Evolutionary conservation across 345 rosid species (phyloP).

Genomic region (Aquilaria yunnanensis): DNA sequence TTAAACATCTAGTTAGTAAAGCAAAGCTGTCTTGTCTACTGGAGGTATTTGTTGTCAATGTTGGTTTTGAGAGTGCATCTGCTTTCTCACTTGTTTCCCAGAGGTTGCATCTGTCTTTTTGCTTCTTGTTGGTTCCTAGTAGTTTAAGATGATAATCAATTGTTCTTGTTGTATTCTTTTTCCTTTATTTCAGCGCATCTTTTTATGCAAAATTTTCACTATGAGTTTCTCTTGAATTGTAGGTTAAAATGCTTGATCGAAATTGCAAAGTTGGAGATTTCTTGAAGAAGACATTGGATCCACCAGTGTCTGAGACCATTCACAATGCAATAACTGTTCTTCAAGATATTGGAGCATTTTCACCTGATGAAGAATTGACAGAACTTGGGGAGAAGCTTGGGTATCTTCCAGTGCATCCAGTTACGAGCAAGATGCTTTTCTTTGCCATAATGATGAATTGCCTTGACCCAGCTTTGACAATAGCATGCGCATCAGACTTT

Average conservation of each 20-base stretch:
- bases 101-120: no score
- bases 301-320: constrained; percentile 71
- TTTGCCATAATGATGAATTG: constrained; percentile 85
- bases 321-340: constrained; percentile 67
- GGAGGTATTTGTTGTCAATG: no score
- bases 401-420: constrained; percentile 84
- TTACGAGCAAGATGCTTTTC: constrained; percentile 89
- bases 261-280: constrained; percentile 56
- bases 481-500: constrained; percentile 92
- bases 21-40: neutral
- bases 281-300: constrained; percentile 76
- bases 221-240: neutral
- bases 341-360: constrained; percentile 81
- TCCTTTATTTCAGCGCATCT: constrained; percentile 4
- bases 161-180: constrained; percentile 16
- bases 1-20: neutral
- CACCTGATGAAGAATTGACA: constrained; percentile 72
- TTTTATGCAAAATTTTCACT: no score
- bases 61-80: no score
- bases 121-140: no score
- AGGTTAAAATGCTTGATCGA: constrained; percentile 91
- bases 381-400: constrained; percentile 88
- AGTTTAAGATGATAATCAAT: neutral
- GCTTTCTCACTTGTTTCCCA: no score
- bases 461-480: constrained; percentile 92